Evolutionary conservation across 768 basidiomycete species (phyloP).

Genomic region (Pisolithus orientalis): DNA sequence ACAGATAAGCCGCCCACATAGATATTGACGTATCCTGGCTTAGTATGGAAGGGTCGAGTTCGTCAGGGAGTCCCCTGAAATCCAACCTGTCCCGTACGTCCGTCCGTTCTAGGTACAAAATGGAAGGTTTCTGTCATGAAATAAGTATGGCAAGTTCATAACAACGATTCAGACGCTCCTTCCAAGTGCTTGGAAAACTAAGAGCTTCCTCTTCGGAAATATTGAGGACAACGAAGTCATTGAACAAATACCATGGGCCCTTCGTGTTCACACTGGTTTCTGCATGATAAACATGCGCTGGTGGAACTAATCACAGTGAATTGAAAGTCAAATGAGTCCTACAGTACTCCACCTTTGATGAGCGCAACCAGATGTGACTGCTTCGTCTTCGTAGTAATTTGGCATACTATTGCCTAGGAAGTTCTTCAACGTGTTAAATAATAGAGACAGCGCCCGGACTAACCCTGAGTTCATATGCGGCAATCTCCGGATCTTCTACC

Average conservation of each 20-base stretch:
- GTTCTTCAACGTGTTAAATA: not conserved
- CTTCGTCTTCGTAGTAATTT: constrained; percentile 66
- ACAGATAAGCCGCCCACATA: constrained; percentile 41
- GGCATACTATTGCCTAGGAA: constrained; percentile 69
- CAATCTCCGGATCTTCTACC: constrained; percentile 46
- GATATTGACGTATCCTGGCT: constrained; percentile 87
- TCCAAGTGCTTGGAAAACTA: constrained; percentile 86
- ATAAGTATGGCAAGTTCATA: not conserved
- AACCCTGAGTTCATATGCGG: constrained; percentile 71
- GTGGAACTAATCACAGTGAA: constrained; percentile 47
- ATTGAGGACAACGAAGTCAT: constrained; percentile 88
- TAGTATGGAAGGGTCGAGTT: constrained; percentile 68
- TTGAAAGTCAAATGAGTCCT: not conserved
- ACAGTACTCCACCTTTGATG: constrained; percentile 54
- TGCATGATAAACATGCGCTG: constrained; percentile 16
- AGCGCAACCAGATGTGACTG: constrained; percentile 85
- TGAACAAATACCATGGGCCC: constrained; percentile 90
- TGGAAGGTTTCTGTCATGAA: constrained; percentile 34
- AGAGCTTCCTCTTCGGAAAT: constrained; percentile 84
- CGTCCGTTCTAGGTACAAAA: constrained; percentile 82
- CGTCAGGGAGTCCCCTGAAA: constrained; percentile 55
- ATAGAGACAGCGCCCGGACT: constrained; percentile 18
- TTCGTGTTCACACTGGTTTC: constrained; percentile 34
- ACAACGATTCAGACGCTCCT: constrained; percentile 44
- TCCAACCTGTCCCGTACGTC: constrained; percentile 57